Conservation (phyloP, 2,329 filamentous ascomycete species). For the Helotiales sp. region DNA sequence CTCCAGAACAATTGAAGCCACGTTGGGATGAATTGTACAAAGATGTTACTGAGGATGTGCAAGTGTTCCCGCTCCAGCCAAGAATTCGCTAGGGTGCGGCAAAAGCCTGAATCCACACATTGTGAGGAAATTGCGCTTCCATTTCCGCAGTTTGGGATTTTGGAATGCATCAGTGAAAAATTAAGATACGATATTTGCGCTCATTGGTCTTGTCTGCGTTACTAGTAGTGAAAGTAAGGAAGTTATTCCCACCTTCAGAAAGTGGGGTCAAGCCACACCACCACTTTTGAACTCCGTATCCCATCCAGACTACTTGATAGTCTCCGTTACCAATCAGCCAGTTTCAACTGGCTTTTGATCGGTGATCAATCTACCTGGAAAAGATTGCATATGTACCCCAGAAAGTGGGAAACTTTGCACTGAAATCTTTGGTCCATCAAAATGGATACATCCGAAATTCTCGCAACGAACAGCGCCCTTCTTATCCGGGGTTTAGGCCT, state of each 20-base stretch:
- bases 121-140: no score
- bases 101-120: background rate
- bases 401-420: no score
- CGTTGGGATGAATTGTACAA: conserved; percentile 59
- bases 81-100: conserved; percentile 42
- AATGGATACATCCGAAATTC: no score
- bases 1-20: conserved; percentile 44
- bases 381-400: no score
- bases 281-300: conserved; percentile 10
- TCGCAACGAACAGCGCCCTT: no score
- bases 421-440: no score
- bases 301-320: background rate
- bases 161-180: no score
- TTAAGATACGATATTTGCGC: no score
- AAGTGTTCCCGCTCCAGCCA: conserved; percentile 63
- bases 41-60: conserved; percentile 54
- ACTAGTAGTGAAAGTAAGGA: background rate
- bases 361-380: no score
- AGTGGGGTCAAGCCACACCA: background rate
- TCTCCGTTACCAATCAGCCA: background rate
- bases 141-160: no score
- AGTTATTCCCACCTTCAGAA: background rate
- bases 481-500: no score
- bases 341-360: background rate
- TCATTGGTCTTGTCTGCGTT: background rate